phyloP scores from a whole-genome alignment of 1,284 basidiomycete genomes.

The Moesziomyces aphidis region DNA sequence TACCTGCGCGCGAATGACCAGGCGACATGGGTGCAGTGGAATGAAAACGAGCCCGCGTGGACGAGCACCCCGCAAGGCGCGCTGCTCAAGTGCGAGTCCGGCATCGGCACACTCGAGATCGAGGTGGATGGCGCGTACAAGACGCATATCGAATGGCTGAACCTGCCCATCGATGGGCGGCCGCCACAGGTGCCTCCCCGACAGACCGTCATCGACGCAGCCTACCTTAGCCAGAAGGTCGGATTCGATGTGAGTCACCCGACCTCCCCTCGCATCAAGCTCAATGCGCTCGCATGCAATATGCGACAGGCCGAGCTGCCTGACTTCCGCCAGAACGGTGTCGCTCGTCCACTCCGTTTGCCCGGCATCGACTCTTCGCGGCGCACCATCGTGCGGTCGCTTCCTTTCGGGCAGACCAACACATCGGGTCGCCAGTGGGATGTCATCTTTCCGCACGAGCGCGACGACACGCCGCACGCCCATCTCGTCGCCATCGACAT shows the following conservation, averaged over 20 bases:
- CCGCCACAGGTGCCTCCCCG: slow-evolving; percentile 13
- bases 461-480: neutral
- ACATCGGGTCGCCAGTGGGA: slow-evolving; percentile 14
- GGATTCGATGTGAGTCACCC: slow-evolving; percentile 37
- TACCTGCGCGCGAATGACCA: slow-evolving; percentile 14
- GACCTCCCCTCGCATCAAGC: slow-evolving; percentile 17
- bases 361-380: slow-evolving; percentile 10
- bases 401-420: slow-evolving; percentile 22
- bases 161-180: slow-evolving; percentile 1
- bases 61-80: slow-evolving; percentile 24
- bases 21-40: slow-evolving; percentile 22
- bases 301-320: slow-evolving; percentile 42
- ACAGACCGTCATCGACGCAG: slow-evolving; percentile 24
- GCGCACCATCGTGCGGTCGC: slow-evolving; percentile 10
- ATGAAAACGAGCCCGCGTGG: slow-evolving; percentile 34
- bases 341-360: slow-evolving; percentile 15
- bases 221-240: slow-evolving; percentile 27
- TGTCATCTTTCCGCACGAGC: slow-evolving; percentile 18
- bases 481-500: slow-evolving; percentile 19
- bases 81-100: slow-evolving; percentile 28
- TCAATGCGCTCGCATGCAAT: slow-evolving; percentile 46
- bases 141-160: slow-evolving; percentile 43
- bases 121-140: slow-evolving; percentile 34
- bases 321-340: slow-evolving; percentile 20
- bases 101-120: slow-evolving; percentile 40